These are phyloP conservation scores for Hanseniaspora jakobsenii DNA, from an alignment of 805 yeast species.

Conservation along the genomic window DNA sequence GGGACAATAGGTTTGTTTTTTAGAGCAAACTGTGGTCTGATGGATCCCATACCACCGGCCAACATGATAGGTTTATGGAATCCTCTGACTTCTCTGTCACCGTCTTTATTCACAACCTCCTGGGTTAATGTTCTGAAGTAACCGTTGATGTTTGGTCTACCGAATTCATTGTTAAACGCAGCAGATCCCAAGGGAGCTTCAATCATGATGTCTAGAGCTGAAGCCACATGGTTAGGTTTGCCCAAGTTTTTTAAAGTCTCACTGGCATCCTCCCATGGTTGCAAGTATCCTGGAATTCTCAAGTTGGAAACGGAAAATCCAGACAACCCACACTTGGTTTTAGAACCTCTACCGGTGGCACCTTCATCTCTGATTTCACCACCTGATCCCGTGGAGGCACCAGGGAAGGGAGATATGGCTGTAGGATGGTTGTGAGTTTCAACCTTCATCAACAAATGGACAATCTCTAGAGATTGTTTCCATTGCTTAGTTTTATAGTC, in stretches of 20 bases:
- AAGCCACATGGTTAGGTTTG: slow-evolving; percentile 84
- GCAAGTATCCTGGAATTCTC: slow-evolving; percentile 67
- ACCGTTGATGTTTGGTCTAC: slow-evolving; percentile 94
- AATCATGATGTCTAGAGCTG: slow-evolving; percentile 85
- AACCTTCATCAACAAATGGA: slow-evolving; percentile 84
- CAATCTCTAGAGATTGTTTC: slow-evolving; percentile 61
- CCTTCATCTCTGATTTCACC: slow-evolving; percentile 99
- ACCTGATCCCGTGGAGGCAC: slow-evolving; percentile 99
- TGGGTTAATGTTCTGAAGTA: slow-evolving; percentile 93
- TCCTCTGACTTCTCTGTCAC: slow-evolving; percentile 59
- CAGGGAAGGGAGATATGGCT: slow-evolving; percentile 97
- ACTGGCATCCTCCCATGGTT: slow-evolving; percentile 97
- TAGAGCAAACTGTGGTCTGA: slow-evolving; percentile 82
- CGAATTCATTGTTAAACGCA: slow-evolving; percentile 96
- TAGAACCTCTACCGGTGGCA: slow-evolving; percentile 97
- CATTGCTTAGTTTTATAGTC: slow-evolving; percentile 60
- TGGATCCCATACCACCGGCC: slow-evolving; percentile 98
- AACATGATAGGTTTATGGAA: slow-evolving; percentile 98
- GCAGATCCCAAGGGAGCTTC: slow-evolving; percentile 98
- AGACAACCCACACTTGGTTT: slow-evolving; percentile 88
- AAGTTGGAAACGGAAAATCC: slow-evolving; percentile 90
- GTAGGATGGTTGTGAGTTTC: slow-evolving; percentile 99
- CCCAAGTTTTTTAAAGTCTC: slow-evolving; percentile 48
- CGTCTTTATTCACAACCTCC: slow-evolving; percentile 45
- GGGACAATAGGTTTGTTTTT: slow-evolving; percentile 83